Percentiles rank a stretch among this genome's conserved stretches.
phyloP scores from a whole-genome alignment of 164 flowering plant species.

The Magnolia sinica region DNA sequence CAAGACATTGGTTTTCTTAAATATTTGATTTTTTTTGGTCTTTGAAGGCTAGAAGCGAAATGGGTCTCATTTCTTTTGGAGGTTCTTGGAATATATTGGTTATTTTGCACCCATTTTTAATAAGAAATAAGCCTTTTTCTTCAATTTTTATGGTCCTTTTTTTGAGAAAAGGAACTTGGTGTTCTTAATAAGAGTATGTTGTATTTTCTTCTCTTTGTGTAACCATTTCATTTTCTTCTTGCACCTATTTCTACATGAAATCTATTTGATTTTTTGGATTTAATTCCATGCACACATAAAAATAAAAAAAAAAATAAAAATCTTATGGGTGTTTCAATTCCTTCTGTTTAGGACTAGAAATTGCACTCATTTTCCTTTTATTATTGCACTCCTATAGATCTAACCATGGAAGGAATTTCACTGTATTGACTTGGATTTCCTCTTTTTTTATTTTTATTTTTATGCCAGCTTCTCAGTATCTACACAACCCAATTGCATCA shows the following conservation, averaged over 20 bases:
- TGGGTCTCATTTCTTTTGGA: neutral
- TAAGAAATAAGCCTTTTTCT: neutral
- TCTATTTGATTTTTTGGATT: neutral
- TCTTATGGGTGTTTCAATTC: neutral
- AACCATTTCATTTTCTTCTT: neutral
- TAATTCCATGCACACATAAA: neutral
- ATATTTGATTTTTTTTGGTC: neutral
- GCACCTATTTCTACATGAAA: neutral
- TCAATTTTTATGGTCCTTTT: neutral
- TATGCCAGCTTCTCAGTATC: constrained; percentile 1
- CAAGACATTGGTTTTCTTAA: neutral
- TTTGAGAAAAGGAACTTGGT: neutral
- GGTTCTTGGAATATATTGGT: neutral
- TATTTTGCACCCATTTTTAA: neutral
- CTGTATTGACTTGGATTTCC: neutral
- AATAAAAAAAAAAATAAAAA: too few relatives aligned
- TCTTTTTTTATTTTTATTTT: neutral
- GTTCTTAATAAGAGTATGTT: neutral
- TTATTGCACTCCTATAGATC: neutral
- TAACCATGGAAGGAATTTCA: neutral
- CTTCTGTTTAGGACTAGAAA: neutral
- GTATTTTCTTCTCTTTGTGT: neutral
- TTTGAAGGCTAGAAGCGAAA: neutral
- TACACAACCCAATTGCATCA: neutral
- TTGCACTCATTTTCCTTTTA: neutral